Conservation (phyloP, 352 stramenopile species). For the Pythium dissotocum region DNA sequence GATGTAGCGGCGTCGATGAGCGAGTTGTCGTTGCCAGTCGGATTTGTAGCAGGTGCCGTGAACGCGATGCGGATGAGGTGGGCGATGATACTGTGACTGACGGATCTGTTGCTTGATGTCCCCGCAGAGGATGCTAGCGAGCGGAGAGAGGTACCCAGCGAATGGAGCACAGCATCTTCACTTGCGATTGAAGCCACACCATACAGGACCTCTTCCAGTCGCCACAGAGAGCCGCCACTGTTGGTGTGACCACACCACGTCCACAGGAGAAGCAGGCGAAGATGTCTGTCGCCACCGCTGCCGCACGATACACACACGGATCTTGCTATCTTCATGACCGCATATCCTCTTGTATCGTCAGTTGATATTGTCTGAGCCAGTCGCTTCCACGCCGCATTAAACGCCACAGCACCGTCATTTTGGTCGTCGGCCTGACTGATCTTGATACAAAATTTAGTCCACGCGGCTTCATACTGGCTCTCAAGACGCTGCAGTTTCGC, state of each 20-base stretch:
- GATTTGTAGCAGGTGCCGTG: neutral
- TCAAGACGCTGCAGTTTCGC: neutral
- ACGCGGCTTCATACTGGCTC: slow-evolving; percentile 19
- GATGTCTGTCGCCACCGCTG: neutral
- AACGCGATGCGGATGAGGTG: slow-evolving; percentile 33
- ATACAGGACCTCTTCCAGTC: slow-evolving; percentile 29
- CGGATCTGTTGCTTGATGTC: neutral
- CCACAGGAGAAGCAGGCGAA: neutral
- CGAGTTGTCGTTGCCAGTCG: neutral
- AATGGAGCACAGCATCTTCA: neutral
- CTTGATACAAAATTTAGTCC: slow-evolving; percentile 13
- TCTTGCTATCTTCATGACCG: neutral
- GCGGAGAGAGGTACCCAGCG: slow-evolving; percentile 5
- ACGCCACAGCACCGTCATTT: neutral
- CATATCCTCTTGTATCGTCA: neutral
- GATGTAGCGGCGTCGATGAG: neutral
- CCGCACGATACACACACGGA: slow-evolving; percentile 9
- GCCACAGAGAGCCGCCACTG: slow-evolving; percentile 3
- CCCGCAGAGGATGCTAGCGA: neutral
- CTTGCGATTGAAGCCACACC: neutral
- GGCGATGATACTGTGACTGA: slow-evolving; percentile 8
- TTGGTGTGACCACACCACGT: slow-evolving; percentile 7
- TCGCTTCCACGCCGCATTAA: neutral
- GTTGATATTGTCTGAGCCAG: neutral
- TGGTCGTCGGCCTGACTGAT: neutral